phyloP scores from a whole-genome alignment of 306 rosid species.

The Erythrophleum fordii region DNA sequence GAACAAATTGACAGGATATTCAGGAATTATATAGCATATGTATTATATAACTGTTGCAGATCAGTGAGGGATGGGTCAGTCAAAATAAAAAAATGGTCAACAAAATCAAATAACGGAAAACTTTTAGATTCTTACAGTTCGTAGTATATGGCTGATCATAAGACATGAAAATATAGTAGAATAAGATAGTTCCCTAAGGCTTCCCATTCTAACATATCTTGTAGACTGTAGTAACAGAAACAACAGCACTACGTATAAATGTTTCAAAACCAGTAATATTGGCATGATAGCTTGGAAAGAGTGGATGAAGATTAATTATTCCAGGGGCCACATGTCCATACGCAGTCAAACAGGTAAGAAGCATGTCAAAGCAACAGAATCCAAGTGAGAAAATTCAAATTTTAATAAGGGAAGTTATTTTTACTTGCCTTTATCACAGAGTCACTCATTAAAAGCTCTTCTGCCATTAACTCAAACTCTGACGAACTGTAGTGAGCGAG shows the following conservation, averaged over 20 bases:
- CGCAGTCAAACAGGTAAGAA: background rate
- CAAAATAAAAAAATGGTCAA: background rate
- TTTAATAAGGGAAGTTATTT: background rate
- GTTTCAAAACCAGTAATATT: background rate
- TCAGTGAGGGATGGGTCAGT: background rate
- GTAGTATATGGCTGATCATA: background rate
- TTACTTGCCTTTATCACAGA: constrained; percentile 83
- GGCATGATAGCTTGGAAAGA: background rate
- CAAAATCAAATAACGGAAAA: background rate
- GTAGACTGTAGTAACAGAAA: background rate
- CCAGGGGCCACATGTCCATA: background rate
- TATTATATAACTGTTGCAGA: background rate
- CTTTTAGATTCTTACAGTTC: background rate
- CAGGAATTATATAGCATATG: background rate
- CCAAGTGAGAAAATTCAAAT: constrained; percentile 2
- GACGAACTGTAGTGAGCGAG: constrained; percentile 89
- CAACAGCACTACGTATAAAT: background rate
- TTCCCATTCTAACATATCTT: background rate
- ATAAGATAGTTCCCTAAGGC: background rate
- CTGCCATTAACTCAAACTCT: constrained; percentile 97
- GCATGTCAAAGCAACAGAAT: constrained; percentile 3
- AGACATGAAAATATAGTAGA: background rate
- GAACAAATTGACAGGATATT: background rate
- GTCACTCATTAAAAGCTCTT: constrained; percentile 98
- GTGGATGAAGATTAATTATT: background rate